Conservation (phyloP, 176 grass and related monocot species). For the Carex scoparia region DNA sequence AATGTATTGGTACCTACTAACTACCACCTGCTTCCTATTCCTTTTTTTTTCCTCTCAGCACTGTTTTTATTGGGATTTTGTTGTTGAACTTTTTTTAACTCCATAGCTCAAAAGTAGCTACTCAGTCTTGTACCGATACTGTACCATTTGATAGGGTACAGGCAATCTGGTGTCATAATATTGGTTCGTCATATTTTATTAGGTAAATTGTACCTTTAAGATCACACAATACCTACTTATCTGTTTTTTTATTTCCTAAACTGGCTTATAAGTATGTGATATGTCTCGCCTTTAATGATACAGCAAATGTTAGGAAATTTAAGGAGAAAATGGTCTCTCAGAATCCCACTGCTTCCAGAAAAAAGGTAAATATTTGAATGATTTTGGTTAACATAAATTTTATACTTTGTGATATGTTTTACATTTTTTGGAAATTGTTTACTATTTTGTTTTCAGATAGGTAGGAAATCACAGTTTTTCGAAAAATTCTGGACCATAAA, state of each 20-base stretch:
- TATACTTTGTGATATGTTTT: background rate
- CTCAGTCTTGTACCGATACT: background rate
- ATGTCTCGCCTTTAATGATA: slow-evolving; percentile 14
- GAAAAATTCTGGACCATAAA: too few relatives aligned
- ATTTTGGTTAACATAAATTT: background rate
- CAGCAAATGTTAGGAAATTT: slow-evolving; percentile 79
- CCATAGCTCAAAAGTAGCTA: too few relatives aligned
- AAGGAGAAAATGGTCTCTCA: slow-evolving; percentile 72
- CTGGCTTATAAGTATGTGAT: slow-evolving; percentile 1
- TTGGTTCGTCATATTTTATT: background rate
- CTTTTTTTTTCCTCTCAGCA: too few relatives aligned
- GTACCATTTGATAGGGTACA: background rate
- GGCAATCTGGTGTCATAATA: background rate
- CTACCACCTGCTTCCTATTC: too few relatives aligned
- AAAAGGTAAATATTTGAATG: slow-evolving; percentile 40
- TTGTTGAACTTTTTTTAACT: too few relatives aligned
- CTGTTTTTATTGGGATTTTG: too few relatives aligned
- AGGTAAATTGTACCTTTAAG: background rate
- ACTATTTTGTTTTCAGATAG: too few relatives aligned
- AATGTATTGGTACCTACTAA: background rate
- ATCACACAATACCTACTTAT: background rate
- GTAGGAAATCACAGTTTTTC: too few relatives aligned
- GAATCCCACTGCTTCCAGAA: slow-evolving; percentile 47
- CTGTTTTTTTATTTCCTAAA: background rate
- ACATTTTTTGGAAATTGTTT: too few relatives aligned